Percentiles rank a stretch among this genome's conserved stretches.
Evolutionary conservation across 495 filamentous ascomycete species (phyloP).

Genomic region (Aspergillus coremiiformis): DNA sequence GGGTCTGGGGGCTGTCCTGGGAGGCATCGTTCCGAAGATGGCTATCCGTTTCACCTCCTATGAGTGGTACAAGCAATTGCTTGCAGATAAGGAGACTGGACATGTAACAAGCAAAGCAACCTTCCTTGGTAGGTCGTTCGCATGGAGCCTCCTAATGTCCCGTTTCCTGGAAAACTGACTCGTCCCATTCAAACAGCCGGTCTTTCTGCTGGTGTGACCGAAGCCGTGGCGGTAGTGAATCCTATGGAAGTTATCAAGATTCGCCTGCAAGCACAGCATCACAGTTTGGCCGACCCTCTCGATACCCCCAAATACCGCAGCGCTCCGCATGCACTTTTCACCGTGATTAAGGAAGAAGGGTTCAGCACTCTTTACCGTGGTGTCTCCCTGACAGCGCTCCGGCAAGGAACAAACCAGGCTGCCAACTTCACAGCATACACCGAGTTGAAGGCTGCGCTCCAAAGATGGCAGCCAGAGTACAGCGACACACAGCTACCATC

Average conservation of each 20-base stretch:
- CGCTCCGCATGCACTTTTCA: conserved; percentile 91
- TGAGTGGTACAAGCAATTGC: conserved; percentile 82
- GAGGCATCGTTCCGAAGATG: conserved; percentile 99
- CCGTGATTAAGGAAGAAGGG: conserved; percentile 86
- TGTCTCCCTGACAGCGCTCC: conserved; percentile 83
- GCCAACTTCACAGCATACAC: conserved; percentile 99
- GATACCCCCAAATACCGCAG: conserved; percentile 95
- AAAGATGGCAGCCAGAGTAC: conserved; percentile 56
- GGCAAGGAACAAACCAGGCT: conserved; percentile 95
- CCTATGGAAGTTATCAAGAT: conserved; percentile 99
- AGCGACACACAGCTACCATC: conserved; percentile 59
- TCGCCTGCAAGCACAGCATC: conserved; percentile 92
- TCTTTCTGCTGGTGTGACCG: conserved; percentile 86
- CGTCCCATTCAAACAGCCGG: conserved; percentile 49
- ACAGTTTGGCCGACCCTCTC: conserved; percentile 86
- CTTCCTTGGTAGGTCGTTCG: conserved; percentile 59
- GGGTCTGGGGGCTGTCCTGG: conserved; percentile 89
- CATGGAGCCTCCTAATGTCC: background rate
- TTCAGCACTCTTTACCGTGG: conserved; percentile 81
- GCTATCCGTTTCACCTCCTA: conserved; percentile 98
- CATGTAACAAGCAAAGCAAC: conserved; percentile 64
- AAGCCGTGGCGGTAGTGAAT: conserved; percentile 91
- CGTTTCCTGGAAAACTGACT: background rate
- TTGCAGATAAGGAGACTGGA: conserved; percentile 65
- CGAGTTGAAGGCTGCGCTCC: conserved; percentile 75